Conservation (phyloP, 306 rosid genomes). For the Mucuna pruriens region DNA sequence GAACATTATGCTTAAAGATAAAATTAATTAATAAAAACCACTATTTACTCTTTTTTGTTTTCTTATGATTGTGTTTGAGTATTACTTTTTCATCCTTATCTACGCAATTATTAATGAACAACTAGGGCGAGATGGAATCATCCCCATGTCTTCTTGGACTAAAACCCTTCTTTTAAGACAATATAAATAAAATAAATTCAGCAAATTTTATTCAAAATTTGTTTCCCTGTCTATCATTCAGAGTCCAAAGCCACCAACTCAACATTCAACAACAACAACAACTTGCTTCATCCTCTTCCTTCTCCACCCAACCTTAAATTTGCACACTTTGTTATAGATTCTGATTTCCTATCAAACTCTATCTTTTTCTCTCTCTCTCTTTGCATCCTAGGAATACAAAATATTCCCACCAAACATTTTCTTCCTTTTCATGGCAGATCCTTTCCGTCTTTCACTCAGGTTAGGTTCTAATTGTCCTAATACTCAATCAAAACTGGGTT, state of each 20-base stretch:
- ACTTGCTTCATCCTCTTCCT: neutral
- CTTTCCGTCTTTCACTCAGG: constrained; percentile 55
- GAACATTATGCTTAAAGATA: too few species aligned
- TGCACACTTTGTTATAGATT: constrained; percentile 6
- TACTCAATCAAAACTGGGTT: constrained; percentile 2
- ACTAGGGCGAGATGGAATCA: neutral
- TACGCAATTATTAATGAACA: neutral
- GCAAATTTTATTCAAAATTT: constrained; percentile 1
- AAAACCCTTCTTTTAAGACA: neutral
- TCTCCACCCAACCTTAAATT: constrained; percentile 9
- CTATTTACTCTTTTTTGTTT: neutral
- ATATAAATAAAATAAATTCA: constrained; percentile 7
- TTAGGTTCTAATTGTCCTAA: constrained; percentile 42
- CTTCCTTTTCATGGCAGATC: constrained; percentile 64
- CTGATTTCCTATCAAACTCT: constrained; percentile 18
- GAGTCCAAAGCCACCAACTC: constrained; percentile 26
- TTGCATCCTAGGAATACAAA: neutral
- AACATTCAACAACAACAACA: constrained; percentile 1
- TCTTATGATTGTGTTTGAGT: neutral
- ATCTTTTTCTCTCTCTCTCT: neutral
- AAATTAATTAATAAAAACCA: neutral
- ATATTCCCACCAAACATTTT: constrained; percentile 31
- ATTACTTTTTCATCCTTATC: neutral
- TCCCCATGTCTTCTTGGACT: neutral
- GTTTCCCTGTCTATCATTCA: constrained; percentile 11